Percentiles rank a stretch among this genome's conserved stretches.
Evolutionary conservation across 768 basidiomycete genomes (phyloP).

Genomic region (Kockovaella imperatae): DNA sequence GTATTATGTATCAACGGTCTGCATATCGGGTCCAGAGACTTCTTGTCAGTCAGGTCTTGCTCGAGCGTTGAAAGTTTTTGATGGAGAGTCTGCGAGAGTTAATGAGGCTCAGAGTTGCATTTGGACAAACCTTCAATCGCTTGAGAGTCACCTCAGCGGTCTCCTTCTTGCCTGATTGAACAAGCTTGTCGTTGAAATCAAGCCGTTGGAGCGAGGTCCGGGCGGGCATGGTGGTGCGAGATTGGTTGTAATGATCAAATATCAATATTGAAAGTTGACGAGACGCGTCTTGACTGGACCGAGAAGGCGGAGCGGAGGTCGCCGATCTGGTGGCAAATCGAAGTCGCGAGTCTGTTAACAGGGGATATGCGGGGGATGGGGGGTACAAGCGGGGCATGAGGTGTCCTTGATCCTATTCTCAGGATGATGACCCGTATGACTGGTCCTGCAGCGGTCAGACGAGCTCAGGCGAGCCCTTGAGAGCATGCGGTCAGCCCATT

Average conservation of each 20-base stretch:
- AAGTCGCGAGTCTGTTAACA: too few species aligned
- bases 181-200: slow-evolving; percentile 71
- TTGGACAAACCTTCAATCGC: slow-evolving; percentile 58
- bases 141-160: slow-evolving; percentile 71
- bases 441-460: too few species aligned
- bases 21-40: slow-evolving; percentile 61
- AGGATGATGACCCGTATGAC: too few species aligned
- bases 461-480: too few species aligned
- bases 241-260: not conserved
- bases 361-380: too few species aligned
- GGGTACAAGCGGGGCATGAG: too few species aligned
- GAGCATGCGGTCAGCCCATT: too few species aligned
- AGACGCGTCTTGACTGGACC: too few species aligned
- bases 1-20: slow-evolving; percentile 71
- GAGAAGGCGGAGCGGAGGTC: too few species aligned
- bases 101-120: not conserved
- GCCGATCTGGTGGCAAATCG: too few species aligned
- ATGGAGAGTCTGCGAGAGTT: slow-evolving; percentile 42
- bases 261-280: not conserved
- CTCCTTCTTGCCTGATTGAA: slow-evolving; percentile 60
- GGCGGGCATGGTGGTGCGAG: slow-evolving; percentile 6
- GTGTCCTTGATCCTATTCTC: too few species aligned
- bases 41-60: slow-evolving; percentile 73
- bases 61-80: slow-evolving; percentile 63
- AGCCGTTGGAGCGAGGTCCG: slow-evolving; percentile 29